Conservation (phyloP, 73 alveolate genomes). For the Paramecium sonneborni region DNA sequence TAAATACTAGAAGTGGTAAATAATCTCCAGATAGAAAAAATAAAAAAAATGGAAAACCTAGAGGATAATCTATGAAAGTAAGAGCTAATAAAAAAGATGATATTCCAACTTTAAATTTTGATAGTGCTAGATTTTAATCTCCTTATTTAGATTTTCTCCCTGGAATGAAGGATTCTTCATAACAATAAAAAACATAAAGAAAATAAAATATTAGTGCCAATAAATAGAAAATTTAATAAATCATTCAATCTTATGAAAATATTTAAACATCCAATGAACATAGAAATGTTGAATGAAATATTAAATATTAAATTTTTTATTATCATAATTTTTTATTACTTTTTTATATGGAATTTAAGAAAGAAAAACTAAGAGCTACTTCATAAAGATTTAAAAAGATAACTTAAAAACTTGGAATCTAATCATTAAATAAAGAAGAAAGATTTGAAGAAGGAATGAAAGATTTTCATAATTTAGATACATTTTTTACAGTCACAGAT, state of each 20-base stretch:
- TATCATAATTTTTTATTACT: background rate
- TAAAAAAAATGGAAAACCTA: background rate
- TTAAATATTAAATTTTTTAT: background rate
- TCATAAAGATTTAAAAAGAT: background rate
- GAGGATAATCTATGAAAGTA: slow-evolving; percentile 19
- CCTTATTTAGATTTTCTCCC: slow-evolving; percentile 20
- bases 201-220: background rate
- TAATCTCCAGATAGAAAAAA: background rate
- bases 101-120: background rate
- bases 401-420: slow-evolving; percentile 28
- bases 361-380: background rate
- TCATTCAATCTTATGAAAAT: background rate
- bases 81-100: background rate
- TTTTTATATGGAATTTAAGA: background rate
- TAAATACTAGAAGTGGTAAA: background rate
- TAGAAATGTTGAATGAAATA: background rate
- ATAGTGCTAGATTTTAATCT: slow-evolving; percentile 16
- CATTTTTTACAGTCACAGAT: background rate
- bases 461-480: slow-evolving; percentile 1
- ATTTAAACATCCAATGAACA: background rate
- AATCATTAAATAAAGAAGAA: slow-evolving; percentile 9
- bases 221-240: background rate
- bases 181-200: background rate
- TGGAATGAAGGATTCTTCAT: background rate
- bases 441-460: slow-evolving; percentile 25